Percentiles rank a stretch among this genome's conserved stretches.
Evolutionary conservation across 352 stramenopile genomes (phyloP).

Genomic region (Phytophthora pseudosyringae): DNA sequence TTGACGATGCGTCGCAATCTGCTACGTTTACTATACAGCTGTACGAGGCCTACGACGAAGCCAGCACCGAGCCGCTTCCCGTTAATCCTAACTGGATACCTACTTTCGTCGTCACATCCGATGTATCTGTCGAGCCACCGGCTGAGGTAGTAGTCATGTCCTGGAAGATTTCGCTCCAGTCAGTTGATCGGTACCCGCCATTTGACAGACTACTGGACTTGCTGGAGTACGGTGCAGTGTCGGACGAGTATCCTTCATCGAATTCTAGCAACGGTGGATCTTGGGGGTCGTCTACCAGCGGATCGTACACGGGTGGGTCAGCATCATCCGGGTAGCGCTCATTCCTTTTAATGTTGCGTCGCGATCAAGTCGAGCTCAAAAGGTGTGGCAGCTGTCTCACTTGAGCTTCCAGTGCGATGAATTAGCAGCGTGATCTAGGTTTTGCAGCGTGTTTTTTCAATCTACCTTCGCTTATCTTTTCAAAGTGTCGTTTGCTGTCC

Average conservation of each 20-base stretch:
- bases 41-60: slow-evolving; percentile 4
- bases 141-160: slow-evolving; percentile 21
- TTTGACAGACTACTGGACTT: slow-evolving; percentile 32
- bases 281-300: no score
- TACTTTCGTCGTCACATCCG: slow-evolving; percentile 6
- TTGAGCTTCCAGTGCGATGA: neutral
- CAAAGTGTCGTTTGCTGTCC: no score
- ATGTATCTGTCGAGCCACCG: slow-evolving; percentile 5
- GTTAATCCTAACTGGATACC: slow-evolving; percentile 33
- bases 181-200: slow-evolving; percentile 15
- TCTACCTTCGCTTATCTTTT: no score
- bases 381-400: neutral
- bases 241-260: neutral
- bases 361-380: neutral
- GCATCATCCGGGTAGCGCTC: no score
- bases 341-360: neutral
- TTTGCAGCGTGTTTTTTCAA: neutral
- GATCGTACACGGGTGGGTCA: no score
- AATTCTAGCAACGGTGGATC: neutral
- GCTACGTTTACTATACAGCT: slow-evolving; percentile 7
- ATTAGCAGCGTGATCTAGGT: neutral
- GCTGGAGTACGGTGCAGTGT: slow-evolving; percentile 13
- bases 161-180: slow-evolving; percentile 20
- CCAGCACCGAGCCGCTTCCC: neutral
- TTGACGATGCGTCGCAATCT: slow-evolving; percentile 9